Conservation (phyloP, 805 yeast species). For the Danielia oregonensis region DNA sequence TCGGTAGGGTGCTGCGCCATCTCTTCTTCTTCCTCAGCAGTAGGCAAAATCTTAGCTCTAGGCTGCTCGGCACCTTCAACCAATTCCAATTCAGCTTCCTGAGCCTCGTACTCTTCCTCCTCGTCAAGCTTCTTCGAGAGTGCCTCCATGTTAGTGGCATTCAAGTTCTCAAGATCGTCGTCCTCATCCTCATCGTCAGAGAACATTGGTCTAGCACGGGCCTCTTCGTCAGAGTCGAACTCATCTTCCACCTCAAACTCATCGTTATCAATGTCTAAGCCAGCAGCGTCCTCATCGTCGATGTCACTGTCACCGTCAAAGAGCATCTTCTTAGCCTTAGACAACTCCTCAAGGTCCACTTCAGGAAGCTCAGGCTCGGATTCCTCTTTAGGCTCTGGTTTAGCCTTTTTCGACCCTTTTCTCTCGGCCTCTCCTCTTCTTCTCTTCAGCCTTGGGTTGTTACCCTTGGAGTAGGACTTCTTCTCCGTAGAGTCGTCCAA, state of each 20-base stretch:
- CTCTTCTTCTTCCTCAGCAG: conserved; percentile 59
- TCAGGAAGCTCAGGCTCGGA: conserved; percentile 46
- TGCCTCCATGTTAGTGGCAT: conserved; percentile 82
- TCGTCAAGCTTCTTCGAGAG: conserved; percentile 65
- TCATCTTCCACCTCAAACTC: conserved; percentile 36
- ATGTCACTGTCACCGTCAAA: conserved; percentile 70
- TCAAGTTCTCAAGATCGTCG: conserved; percentile 55
- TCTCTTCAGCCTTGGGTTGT: conserved; percentile 13
- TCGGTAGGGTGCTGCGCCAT: conserved; percentile 59
- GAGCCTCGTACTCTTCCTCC: conserved; percentile 45
- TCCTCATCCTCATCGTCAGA: conserved; percentile 70
- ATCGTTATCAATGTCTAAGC: no score
- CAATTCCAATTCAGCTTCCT: conserved; percentile 51
- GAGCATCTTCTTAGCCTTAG: conserved; percentile 67
- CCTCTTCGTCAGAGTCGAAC: conserved; percentile 61
- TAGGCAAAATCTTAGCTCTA: conserved; percentile 73
- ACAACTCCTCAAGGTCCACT: conserved; percentile 63
- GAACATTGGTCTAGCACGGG: conserved; percentile 65
- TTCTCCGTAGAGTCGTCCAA: conserved; percentile 66
- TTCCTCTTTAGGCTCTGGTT: conserved; percentile 17
- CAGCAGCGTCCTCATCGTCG: conserved; percentile 41
- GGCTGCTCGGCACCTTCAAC: conserved; percentile 56
- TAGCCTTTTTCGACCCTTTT: conserved; percentile 16
- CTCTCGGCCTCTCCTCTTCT: conserved; percentile 19
- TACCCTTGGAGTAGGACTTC: conserved; percentile 18